Conservation (phyloP, 176 grass and related monocot genomes). For the Musa itinerans region DNA sequence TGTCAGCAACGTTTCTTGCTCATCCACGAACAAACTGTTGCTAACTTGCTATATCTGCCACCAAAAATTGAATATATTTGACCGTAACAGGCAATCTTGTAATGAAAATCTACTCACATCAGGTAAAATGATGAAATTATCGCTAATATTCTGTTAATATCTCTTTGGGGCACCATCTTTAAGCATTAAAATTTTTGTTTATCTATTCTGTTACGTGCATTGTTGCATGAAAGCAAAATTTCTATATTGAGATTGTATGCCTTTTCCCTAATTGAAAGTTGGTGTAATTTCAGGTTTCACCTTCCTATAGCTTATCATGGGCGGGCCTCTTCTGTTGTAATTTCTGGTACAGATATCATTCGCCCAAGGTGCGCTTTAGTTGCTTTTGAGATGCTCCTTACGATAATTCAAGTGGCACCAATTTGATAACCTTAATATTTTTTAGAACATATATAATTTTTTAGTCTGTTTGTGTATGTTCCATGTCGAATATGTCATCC, state of each 20-base stretch:
- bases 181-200: not conserved
- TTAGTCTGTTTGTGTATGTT: not conserved
- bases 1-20: too few species aligned
- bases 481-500: not conserved
- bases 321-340: conserved; percentile 74
- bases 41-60: too few species aligned
- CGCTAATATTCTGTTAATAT: not conserved
- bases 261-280: not conserved
- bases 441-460: too few species aligned
- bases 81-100: not conserved
- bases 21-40: too few species aligned
- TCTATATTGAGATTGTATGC: not conserved
- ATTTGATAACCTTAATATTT: not conserved
- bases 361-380: conserved; percentile 57
- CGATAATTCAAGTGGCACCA: not conserved
- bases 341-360: conserved; percentile 84
- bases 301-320: conserved; percentile 91
- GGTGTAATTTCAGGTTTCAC: conserved; percentile 60
- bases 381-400: not conserved
- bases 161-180: not conserved
- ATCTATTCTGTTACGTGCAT: not conserved
- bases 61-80: not conserved
- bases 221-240: not conserved
- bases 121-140: not conserved
- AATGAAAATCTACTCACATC: not conserved